These are phyloP conservation scores for Begonia fuchsioides DNA, from an alignment of 306 rosid species.

Conservation along the genomic window DNA sequence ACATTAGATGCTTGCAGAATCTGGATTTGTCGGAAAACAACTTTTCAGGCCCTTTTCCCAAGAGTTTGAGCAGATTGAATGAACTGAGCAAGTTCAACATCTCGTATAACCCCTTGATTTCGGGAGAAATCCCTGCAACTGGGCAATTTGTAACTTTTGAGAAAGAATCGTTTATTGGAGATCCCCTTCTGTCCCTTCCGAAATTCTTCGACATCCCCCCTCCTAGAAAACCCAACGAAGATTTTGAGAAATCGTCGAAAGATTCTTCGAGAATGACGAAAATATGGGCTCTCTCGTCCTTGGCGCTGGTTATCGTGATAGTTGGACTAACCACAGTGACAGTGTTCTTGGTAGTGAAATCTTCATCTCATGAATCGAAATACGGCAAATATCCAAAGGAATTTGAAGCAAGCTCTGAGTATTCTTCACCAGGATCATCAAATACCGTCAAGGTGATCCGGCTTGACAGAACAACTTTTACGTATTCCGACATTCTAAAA, in stretches of 20 bases:
- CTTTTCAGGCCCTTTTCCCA: conserved; percentile 63
- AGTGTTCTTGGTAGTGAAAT: conserved; percentile 29
- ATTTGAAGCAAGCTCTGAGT: conserved; percentile 27
- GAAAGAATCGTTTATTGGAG: conserved; percentile 44
- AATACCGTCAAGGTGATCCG: conserved; percentile 63
- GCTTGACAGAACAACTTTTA: conserved; percentile 63
- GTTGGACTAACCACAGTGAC: conserved; percentile 34
- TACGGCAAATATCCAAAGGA: conserved; percentile 30
- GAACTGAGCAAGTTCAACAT: conserved; percentile 80
- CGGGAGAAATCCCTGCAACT: conserved; percentile 35
- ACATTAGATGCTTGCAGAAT: conserved; percentile 41
- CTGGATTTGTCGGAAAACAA: conserved; percentile 79
- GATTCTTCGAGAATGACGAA: conserved; percentile 19
- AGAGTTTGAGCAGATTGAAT: conserved; percentile 38
- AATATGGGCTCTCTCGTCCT: conserved; percentile 18
- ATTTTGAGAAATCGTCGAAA: conserved; percentile 4
- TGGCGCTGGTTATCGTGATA: conserved; percentile 33
- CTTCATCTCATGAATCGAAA: conserved; percentile 27
- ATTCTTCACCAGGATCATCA: conserved; percentile 56
- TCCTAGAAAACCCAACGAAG: conserved; percentile 1
- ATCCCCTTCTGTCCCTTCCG: conserved; percentile 52
- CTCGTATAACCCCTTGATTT: conserved; percentile 62
- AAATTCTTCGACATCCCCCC: conserved; percentile 20
- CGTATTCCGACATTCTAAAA: conserved; percentile 63
- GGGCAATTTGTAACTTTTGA: conserved; percentile 78